Evolutionary conservation across 495 filamentous ascomycete genomes (phyloP).

Genomic region (Penicillium psychrofluorescens): DNA sequence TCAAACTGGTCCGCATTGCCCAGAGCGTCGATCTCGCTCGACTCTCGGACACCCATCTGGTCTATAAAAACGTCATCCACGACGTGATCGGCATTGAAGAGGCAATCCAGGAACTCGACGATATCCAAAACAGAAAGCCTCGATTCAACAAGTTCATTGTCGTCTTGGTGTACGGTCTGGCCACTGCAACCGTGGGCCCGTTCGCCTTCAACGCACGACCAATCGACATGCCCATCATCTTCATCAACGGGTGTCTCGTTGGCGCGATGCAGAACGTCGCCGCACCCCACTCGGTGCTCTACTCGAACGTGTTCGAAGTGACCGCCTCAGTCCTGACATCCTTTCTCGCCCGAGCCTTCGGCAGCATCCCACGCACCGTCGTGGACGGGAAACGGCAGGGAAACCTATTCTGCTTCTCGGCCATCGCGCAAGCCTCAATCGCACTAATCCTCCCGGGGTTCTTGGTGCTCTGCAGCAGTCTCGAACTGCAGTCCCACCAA

Average conservation of each 20-base stretch:
- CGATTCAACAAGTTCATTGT: constrained; percentile 60
- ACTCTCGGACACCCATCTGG: constrained; percentile 70
- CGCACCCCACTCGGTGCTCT: constrained; percentile 66
- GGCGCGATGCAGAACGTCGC: constrained; percentile 72
- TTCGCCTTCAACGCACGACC: constrained; percentile 79
- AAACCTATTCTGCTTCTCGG: constrained; percentile 74
- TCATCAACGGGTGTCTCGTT: constrained; percentile 74
- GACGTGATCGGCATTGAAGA: constrained; percentile 78
- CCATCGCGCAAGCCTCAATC: constrained; percentile 84
- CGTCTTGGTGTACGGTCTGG: constrained; percentile 71
- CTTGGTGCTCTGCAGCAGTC: constrained; percentile 67
- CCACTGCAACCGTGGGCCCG: constrained; percentile 68
- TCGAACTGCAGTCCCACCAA: constrained; percentile 77
- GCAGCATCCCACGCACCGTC: constrained; percentile 53
- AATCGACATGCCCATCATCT: constrained; percentile 80
- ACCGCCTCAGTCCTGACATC: constrained; percentile 74
- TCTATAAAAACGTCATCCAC: constrained; percentile 89
- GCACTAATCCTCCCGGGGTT: constrained; percentile 86
- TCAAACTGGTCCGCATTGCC: constrained; percentile 68
- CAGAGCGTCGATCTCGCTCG: constrained; percentile 79
- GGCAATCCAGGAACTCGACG: constrained; percentile 61
- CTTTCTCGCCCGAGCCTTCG: constrained; percentile 76
- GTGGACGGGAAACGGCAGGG: constrained; percentile 36
- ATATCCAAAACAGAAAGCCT: constrained; percentile 54
- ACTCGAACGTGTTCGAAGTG: constrained; percentile 81